Percentiles rank a stretch among this genome's conserved stretches.
These are phyloP conservation scores for Hippophae rhamnoides DNA, from an alignment of 306 rosid genomes.

Conservation along the genomic window DNA sequence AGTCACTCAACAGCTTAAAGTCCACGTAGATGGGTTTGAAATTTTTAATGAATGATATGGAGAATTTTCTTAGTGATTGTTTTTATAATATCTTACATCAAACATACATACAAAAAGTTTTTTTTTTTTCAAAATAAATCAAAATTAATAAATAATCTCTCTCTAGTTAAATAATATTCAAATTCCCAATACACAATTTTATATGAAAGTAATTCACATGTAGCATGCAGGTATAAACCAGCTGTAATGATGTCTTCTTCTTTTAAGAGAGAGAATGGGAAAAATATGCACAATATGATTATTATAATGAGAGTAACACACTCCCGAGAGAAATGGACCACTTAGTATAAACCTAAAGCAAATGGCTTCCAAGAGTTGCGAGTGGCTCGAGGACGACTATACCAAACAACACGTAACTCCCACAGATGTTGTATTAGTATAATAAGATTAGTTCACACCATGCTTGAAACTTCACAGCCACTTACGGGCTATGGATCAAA, in stretches of 20 bases:
- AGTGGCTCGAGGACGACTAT: constrained; percentile 63
- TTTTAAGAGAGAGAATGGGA: constrained; percentile 3
- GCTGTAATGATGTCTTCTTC: constrained; percentile 17
- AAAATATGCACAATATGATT: background rate
- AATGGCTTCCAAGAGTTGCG: constrained; percentile 24
- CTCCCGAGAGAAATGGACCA: constrained; percentile 16
- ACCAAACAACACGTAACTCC: constrained; percentile 14
- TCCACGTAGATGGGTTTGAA: no score
- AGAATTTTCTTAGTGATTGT: no score
- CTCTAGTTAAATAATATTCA: constrained; percentile 5
- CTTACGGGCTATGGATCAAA: background rate
- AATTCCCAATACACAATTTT: constrained; percentile 24
- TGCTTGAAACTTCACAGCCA: constrained; percentile 11
- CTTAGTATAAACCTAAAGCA: constrained; percentile 33
- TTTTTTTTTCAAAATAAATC: no score
- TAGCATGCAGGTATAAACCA: constrained; percentile 15
- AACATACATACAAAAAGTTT: no score
- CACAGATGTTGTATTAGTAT: background rate
- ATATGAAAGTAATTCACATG: constrained; percentile 31
- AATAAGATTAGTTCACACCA: constrained; percentile 19
- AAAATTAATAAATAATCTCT: background rate
- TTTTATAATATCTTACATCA: no score
- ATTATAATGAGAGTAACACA: constrained; percentile 6
- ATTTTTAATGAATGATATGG: no score
- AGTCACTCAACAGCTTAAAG: no score